These are phyloP conservation scores for Sesbania bispinosa DNA, from an alignment of 306 rosid genomes.

Conservation along the genomic window DNA sequence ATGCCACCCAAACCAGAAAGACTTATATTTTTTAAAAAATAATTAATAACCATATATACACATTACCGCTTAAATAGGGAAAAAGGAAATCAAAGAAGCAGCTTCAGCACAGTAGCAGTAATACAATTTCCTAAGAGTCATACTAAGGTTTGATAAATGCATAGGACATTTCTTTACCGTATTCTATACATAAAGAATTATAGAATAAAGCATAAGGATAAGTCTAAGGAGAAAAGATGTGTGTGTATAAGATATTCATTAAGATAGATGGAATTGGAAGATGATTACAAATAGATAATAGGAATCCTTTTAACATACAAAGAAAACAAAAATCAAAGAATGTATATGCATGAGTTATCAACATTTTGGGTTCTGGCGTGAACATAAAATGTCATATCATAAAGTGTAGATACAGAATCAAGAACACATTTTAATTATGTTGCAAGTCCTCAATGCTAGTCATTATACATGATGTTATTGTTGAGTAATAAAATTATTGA, in stretches of 20 bases:
- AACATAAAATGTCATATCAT: not conserved
- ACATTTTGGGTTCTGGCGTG: not conserved
- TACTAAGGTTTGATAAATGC: not conserved
- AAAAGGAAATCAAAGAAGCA: constrained; percentile 14
- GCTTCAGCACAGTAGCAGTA: not conserved
- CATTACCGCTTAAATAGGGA: not conserved
- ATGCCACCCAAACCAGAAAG: too few relatives aligned
- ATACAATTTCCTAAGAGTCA: not conserved
- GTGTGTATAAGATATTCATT: too few relatives aligned
- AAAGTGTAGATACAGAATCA: not conserved
- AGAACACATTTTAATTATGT: not conserved
- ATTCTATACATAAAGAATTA: not conserved
- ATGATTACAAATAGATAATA: too few relatives aligned
- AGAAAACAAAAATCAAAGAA: not conserved
- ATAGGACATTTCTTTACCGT: not conserved
- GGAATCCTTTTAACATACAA: too few relatives aligned
- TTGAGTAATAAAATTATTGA: constrained; percentile 5
- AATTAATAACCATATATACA: too few relatives aligned
- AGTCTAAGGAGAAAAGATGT: too few relatives aligned
- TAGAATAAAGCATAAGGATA: not conserved
- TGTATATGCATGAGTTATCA: not conserved
- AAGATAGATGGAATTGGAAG: too few relatives aligned
- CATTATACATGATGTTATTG: not conserved
- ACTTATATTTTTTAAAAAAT: too few relatives aligned
- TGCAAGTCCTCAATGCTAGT: not conserved